phyloP scores from a whole-genome alignment of 1,284 basidiomycete species.

The Heterobasidion irregulare region DNA sequence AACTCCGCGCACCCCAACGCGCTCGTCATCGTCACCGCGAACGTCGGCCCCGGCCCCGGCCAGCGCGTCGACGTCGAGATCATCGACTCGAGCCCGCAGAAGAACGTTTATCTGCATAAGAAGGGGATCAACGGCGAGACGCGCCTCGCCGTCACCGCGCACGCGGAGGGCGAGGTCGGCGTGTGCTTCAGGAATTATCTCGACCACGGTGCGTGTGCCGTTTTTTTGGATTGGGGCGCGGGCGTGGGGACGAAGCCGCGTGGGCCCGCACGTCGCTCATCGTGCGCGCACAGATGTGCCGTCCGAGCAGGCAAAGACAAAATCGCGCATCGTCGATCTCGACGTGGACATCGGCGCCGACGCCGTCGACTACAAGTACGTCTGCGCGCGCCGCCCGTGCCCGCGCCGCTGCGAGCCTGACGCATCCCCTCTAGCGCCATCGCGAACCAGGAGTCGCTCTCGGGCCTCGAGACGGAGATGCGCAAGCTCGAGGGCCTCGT shows the following conservation, averaged over 20 bases:
- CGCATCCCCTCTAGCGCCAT: slow-evolving; percentile 64
- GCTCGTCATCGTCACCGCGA: slow-evolving; percentile 92
- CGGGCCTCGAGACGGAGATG: slow-evolving; percentile 96
- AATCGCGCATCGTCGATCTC: slow-evolving; percentile 74
- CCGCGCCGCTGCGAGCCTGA: background rate
- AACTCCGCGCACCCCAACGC: slow-evolving; percentile 82
- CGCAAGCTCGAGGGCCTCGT: slow-evolving; percentile 92
- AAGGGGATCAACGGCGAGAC: slow-evolving; percentile 86
- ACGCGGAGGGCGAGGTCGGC: slow-evolving; percentile 89
- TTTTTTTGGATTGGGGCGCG: background rate
- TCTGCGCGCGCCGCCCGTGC: slow-evolving; percentile 4
- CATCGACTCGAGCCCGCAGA: slow-evolving; percentile 80
- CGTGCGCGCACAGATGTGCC: slow-evolving; percentile 29
- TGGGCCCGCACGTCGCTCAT: background rate
- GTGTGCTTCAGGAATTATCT: slow-evolving; percentile 88
- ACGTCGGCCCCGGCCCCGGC: slow-evolving; percentile 63
- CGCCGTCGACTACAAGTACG: slow-evolving; percentile 96
- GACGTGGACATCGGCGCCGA: slow-evolving; percentile 98
- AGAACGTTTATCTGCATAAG: slow-evolving; percentile 91
- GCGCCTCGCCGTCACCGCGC: slow-evolving; percentile 89
- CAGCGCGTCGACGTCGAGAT: slow-evolving; percentile 93
- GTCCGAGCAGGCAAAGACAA: slow-evolving; percentile 35
- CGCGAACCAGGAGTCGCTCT: slow-evolving; percentile 96
- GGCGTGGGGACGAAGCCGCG: background rate
- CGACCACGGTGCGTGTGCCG: slow-evolving; percentile 51